Base-by-base conservation (phyloP, 495 filamentous ascomycete species). In the Gamarada debralockiae region DNA sequence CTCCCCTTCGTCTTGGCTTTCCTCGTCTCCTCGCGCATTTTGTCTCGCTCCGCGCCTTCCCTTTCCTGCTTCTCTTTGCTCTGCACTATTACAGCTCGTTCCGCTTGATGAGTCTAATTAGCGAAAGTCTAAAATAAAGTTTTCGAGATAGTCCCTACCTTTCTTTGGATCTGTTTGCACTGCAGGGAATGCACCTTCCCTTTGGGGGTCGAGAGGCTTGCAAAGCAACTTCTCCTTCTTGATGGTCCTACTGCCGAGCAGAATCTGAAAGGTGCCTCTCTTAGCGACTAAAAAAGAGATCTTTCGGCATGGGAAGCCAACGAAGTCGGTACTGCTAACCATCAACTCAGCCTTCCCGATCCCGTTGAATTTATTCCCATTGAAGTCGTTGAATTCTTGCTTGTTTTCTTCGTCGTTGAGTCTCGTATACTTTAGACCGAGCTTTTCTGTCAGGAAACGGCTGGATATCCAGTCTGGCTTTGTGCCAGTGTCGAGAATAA, bases 221-320 rank as follows among this genome's bases (percentile, higher is more conserved):
- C 3, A 27, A 24, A 51, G 12, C 9, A 51, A 14, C 13, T 29
- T 42, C 37, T 51, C 36, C 17, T 51, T 42, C 22, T 41, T 25
- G 37, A 41, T 42, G 6, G 48, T 51, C 21, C 25, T 51, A 3
- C 21, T 51, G 18, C 48, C 48, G 15, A 51, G 33, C 9, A 51
- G 34, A 24, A 51, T 42, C 2, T 34, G 2, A 21, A 51, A 51
- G 6, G 12, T n/a, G 1, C 38, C 38, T 18, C 20, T 25, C 25
- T 23, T 51, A 7, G 34, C 23, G 36, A 51, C 48, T 13, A 51
- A 42, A 42, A 51, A 51, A 20, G 48, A 21, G 12, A 41, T 0
- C 7, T 1, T 31, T 18, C 48, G 34, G 29, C n/a, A 2, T 36
- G 13, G 25, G 17, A 49, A 36, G 8, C 21, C 31, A 34, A 2